Conservation (phyloP, 2,329 filamentous ascomycete species). For the Scortechinia acanthostroma region DNA sequence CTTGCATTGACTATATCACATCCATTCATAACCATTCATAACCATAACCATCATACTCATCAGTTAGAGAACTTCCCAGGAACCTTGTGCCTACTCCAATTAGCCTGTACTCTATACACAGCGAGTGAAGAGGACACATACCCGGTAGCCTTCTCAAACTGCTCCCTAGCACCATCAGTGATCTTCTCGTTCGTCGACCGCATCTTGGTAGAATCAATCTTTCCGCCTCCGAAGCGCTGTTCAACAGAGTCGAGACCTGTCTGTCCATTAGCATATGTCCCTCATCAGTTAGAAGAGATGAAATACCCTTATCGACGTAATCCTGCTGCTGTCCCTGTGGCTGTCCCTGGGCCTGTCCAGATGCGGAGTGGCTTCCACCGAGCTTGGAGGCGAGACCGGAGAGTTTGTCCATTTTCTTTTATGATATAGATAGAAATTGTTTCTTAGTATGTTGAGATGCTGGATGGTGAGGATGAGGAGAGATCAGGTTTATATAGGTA, state of each 20-base stretch:
- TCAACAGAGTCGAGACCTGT: neutral
- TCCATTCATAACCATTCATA: no score
- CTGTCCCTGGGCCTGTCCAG: neutral
- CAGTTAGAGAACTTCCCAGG: slow-evolving; percentile 1
- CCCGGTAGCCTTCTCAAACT: neutral
- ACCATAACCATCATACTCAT: no score
- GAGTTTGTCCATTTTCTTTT: neutral
- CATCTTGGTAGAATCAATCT: neutral
- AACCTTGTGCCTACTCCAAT: neutral
- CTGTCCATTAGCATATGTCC: neutral
- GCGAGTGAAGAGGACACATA: neutral
- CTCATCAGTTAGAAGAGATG: no score
- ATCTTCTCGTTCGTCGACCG: neutral
- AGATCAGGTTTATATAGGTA: neutral
- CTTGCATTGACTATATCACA: no score
- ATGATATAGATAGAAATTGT: neutral
- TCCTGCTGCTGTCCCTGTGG: neutral
- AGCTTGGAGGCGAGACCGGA: slow-evolving; percentile 3
- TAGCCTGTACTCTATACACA: no score
- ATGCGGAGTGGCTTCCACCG: neutral
- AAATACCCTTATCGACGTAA: neutral
- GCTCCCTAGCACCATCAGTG: neutral
- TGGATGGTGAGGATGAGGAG: neutral
- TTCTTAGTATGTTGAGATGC: neutral
- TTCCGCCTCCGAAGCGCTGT: neutral